Conservation (phyloP, 2,329 filamentous ascomycete genomes). For the Juglanconis oblonga region DNA sequence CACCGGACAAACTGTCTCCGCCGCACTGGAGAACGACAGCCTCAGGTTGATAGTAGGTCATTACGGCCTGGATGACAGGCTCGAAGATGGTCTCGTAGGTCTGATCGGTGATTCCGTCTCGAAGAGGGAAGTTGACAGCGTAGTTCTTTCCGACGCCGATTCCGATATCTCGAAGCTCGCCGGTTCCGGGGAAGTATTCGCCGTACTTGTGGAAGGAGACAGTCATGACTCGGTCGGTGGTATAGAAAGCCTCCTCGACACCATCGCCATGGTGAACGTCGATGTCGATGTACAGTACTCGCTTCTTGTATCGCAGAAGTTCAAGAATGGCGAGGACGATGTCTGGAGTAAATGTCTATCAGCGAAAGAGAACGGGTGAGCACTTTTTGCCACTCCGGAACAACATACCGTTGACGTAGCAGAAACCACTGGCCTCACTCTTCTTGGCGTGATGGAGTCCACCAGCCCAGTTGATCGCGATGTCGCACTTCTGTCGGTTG, state of each 20-base stretch:
- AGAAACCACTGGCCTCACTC: slow-evolving; percentile 93
- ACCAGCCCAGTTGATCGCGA: slow-evolving; percentile 97
- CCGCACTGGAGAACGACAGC: slow-evolving; percentile 96
- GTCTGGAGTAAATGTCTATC: slow-evolving; percentile 60
- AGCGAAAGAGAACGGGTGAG: slow-evolving; percentile 21
- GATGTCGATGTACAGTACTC: slow-evolving; percentile 95
- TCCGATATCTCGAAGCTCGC: slow-evolving; percentile 80
- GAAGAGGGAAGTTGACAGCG: slow-evolving; percentile 84
- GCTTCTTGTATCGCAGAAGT: slow-evolving; percentile 82
- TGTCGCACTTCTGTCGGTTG: slow-evolving; percentile 88
- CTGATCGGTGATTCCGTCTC: slow-evolving; percentile 86
- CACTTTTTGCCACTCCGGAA: slow-evolving; percentile 28
- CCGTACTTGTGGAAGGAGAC: slow-evolving; percentile 95
- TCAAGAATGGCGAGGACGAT: slow-evolving; percentile 96
- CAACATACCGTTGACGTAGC: slow-evolving; percentile 89
- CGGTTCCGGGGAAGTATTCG: slow-evolving; percentile 91
- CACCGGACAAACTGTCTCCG: slow-evolving; percentile 89
- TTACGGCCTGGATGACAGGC: slow-evolving; percentile 81
- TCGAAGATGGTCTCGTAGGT: slow-evolving; percentile 92
- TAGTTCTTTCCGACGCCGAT: slow-evolving; percentile 87
- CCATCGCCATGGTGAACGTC: slow-evolving; percentile 86
- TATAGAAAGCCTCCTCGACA: slow-evolving; percentile 82
- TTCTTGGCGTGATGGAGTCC: slow-evolving; percentile 98
- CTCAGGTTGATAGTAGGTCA: slow-evolving; percentile 83
- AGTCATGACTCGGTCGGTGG: slow-evolving; percentile 81